Evolutionary conservation across 768 basidiomycete species (phyloP).

Genomic region (Jaapia argillacea): DNA sequence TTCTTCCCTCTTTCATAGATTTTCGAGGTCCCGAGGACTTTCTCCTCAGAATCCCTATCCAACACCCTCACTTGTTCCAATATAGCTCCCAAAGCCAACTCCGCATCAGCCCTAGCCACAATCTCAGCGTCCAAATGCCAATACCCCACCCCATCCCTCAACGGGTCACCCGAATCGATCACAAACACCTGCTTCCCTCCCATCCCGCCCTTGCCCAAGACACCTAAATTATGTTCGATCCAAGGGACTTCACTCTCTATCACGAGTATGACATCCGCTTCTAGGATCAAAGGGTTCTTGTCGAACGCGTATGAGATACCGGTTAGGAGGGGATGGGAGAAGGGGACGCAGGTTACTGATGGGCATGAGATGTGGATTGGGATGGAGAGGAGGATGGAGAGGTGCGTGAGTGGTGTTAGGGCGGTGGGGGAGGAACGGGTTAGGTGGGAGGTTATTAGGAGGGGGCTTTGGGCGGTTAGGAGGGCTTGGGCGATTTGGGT

Average conservation of each 20-base stretch:
- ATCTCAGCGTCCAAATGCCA: constrained; percentile 47
- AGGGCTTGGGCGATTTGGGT: constrained; percentile 38
- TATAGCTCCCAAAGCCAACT: constrained; percentile 40
- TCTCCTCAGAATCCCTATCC: constrained; percentile 11
- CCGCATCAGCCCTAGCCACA: constrained; percentile 47
- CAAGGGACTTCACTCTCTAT: constrained; percentile 62
- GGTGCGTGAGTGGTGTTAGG: constrained; percentile 30
- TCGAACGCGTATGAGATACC: constrained; percentile 39
- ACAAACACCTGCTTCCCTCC: constrained; percentile 42
- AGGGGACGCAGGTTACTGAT: constrained; percentile 41
- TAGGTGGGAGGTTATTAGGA: constrained; percentile 56
- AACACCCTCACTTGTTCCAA: constrained; percentile 12
- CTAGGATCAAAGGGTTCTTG: constrained; percentile 33
- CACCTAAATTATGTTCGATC: too few species aligned
- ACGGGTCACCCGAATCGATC: constrained; percentile 52
- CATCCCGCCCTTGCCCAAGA: too few species aligned
- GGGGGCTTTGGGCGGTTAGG: constrained; percentile 36
- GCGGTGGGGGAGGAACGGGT: constrained; percentile 41
- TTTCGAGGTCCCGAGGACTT: neutral
- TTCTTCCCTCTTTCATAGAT: too few species aligned
- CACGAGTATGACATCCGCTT: constrained; percentile 55
- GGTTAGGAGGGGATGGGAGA: constrained; percentile 42
- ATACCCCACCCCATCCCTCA: constrained; percentile 40
- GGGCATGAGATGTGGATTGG: constrained; percentile 45
- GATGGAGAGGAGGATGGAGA: constrained; percentile 43